Base-by-base conservation (phyloP, 805 yeast species). In the Cyberlindnera xishuangbannaensis region DNA sequence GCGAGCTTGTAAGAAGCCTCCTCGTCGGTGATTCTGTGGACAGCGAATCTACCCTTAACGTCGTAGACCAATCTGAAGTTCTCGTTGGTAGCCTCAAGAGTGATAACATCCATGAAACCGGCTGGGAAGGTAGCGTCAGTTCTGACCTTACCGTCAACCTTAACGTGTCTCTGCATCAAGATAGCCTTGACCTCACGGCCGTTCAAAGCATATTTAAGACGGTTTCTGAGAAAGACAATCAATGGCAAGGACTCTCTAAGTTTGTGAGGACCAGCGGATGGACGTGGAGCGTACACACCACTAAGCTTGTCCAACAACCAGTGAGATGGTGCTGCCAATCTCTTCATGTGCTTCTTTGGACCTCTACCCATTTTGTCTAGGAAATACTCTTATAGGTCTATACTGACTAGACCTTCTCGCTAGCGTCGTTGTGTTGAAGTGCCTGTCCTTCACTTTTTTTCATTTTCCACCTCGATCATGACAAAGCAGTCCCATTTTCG, bases 231-330 rank as follows among this genome's bases (percentile, higher is more conserved):
- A 76, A 90, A 90, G 56, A 88, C 90, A 62, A 90, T 78, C 71
- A 88, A 81, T 66, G 97, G 97, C 63, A 88, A 81, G 47, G 95
- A 88, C 76, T 88, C 97, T 71, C 97, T 82, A 67, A 88, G 81
- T 74, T 90, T 92, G 79, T 90, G 98, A 67, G 98, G 98, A 77
- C 98, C 98, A 59, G 95, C 82, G 50, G 97, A 87, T 65, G 97
- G 95, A 78, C 97, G 87, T 76, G 98, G 98, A 53, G 98, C 98
- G 70, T 92, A 92, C 65, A 85, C 77, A 69, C 99, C 99, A 65
- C 97, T 84, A 76, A 92, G 78, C 77, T 92, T 92, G 94, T 94
- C 98, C 78, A 92, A 84, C 94, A 92, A 84, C 98, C 98, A 92
- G 83, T 92, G 98, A 78, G 88, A 83, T 79, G 99, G 99, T 71